These are phyloP conservation scores for Cercospora sojina DNA, from an alignment of 2,329 filamentous ascomycete genomes.

Conservation along the genomic window DNA sequence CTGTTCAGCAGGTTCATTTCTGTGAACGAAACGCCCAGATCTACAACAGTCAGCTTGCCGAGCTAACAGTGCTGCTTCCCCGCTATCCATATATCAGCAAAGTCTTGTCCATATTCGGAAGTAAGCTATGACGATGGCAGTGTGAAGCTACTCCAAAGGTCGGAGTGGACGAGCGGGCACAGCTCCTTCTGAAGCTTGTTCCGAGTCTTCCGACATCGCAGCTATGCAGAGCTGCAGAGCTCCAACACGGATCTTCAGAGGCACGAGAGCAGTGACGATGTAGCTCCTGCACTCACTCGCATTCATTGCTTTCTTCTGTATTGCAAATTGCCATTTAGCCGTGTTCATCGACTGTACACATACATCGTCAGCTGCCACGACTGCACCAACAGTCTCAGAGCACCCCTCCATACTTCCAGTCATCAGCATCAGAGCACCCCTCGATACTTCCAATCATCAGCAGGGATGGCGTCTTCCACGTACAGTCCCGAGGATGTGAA, in stretches of 20 bases:
- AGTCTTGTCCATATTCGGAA: neutral
- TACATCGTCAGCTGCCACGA: neutral
- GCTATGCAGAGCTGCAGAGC: neutral
- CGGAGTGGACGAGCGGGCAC: constrained; percentile 1
- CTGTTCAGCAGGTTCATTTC: neutral
- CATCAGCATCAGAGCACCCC: neutral
- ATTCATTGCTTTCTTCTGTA: neutral
- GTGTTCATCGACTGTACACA: neutral
- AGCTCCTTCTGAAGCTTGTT: constrained; percentile 4
- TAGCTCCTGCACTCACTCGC: neutral
- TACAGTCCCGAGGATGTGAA: constrained; percentile 35
- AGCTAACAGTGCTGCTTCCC: neutral
- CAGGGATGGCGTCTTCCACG: constrained; percentile 23
- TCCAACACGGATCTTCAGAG: neutral
- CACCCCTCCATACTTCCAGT: too few relatives aligned
- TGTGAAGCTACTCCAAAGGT: neutral
- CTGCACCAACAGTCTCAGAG: too few relatives aligned
- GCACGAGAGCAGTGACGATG: constrained; percentile 7
- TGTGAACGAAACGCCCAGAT: neutral
- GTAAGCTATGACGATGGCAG: neutral
- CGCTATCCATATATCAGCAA: neutral
- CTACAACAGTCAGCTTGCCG: neutral
- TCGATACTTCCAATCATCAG: neutral
- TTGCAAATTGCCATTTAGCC: neutral
- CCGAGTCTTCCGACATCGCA: constrained; percentile 14